Conservation (phyloP, 495 filamentous ascomycete species). For the Neurospora cerealis region DNA sequence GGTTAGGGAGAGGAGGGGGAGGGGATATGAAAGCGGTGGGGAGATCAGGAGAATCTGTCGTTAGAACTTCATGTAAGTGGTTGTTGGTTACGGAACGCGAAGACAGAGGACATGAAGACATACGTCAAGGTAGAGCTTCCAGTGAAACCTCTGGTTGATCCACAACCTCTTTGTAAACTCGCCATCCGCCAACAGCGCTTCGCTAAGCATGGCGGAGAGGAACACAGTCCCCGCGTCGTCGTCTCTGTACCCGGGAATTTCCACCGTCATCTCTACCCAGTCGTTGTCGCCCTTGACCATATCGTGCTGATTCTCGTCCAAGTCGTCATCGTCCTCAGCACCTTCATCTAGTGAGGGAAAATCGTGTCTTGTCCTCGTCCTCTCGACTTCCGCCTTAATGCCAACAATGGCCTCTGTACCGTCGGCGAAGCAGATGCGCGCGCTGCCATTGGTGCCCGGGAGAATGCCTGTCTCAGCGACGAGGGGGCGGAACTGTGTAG, state of each 20-base stretch:
- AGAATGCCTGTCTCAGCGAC: constrained; percentile 83
- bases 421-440: constrained; percentile 86
- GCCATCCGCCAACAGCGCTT: constrained; percentile 71
- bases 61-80: constrained; percentile 6
- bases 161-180: constrained; percentile 59
- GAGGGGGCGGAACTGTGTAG: constrained; percentile 83
- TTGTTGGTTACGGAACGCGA: not conserved
- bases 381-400: constrained; percentile 87
- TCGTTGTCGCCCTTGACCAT: constrained; percentile 34
- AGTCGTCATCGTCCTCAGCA: constrained; percentile 15
- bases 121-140: constrained; percentile 93
- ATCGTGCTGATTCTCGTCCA: constrained; percentile 11
- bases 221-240: constrained; percentile 88
- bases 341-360: constrained; percentile 12
- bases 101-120: constrained; percentile 22
- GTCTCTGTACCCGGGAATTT: constrained; percentile 79
- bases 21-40: constrained; percentile 79
- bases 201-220: constrained; percentile 74
- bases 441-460: constrained; percentile 81
- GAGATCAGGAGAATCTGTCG: constrained; percentile 83
- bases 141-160: constrained; percentile 87
- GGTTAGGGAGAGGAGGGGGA: constrained; percentile 84
- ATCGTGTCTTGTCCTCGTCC: constrained; percentile 36
- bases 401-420: constrained; percentile 93
- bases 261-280: constrained; percentile 78